phyloP scores from a whole-genome alignment of 108 stramenopile species.

The Cyclotella distinguenda region DNA sequence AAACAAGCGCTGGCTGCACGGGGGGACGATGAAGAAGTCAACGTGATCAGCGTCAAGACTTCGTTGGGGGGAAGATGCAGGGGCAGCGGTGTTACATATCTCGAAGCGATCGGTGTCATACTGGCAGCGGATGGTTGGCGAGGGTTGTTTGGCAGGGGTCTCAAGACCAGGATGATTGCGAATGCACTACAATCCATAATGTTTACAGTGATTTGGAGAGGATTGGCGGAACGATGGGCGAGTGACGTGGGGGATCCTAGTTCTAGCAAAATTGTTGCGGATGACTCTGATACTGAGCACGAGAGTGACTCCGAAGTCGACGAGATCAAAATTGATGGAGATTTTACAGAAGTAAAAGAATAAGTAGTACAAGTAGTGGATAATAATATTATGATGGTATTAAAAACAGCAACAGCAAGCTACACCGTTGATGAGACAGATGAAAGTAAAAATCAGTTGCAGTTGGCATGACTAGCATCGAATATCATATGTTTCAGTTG shows the following conservation, averaged over 20 bases:
- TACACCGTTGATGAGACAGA: no score
- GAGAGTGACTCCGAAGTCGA: not conserved
- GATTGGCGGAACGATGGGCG: conserved; percentile 61
- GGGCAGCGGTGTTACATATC: conserved; percentile 52
- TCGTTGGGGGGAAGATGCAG: not conserved
- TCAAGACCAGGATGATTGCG: conserved; percentile 75
- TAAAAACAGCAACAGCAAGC: no score
- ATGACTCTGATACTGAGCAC: not conserved
- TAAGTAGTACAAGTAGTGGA: no score
- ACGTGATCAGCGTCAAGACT: not conserved
- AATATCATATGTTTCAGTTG: no score
- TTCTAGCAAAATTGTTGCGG: not conserved
- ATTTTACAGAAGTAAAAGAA: no score
- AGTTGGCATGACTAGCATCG: no score
- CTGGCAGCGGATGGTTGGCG: conserved; percentile 84
- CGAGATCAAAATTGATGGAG: not conserved
- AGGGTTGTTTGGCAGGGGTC: conserved; percentile 80
- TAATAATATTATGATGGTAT: no score
- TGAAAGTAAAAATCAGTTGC: no score
- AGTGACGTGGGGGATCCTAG: not conserved
- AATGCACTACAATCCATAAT: conserved; percentile 81
- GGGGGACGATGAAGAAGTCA: conserved; percentile 5
- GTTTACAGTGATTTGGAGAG: conserved; percentile 85
- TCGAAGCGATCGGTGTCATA: conserved; percentile 69
- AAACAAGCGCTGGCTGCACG: conserved; percentile 79